Percentiles rank a stretch among this genome's conserved stretches.
phyloP scores from a whole-genome alignment of 257 asterid species.

The Pogostemon cablin region DNA sequence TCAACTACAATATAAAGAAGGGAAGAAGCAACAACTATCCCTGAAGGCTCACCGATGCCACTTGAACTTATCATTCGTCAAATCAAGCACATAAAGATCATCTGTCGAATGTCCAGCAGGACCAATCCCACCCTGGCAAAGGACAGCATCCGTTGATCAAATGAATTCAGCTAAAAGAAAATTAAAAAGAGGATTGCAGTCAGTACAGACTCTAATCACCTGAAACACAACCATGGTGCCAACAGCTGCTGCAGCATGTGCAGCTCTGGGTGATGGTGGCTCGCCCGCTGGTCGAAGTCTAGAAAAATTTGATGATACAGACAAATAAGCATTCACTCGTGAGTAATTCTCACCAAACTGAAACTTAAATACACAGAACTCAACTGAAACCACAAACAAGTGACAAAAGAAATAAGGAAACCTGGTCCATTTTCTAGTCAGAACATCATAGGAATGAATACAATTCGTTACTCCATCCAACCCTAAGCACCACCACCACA shows the following conservation, averaged over 20 bases:
- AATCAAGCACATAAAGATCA: constrained; percentile 89
- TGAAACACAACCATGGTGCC: constrained; percentile 99
- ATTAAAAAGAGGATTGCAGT: background rate
- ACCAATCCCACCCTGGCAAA: constrained; percentile 94
- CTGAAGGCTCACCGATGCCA: constrained; percentile 86
- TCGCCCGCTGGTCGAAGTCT: constrained; percentile 96
- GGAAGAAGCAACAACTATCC: constrained; percentile 22
- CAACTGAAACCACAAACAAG: constrained; percentile 17
- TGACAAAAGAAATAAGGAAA: constrained; percentile 21
- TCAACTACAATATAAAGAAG: background rate
- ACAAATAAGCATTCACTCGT: constrained; percentile 30
- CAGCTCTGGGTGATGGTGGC: constrained; percentile 99
- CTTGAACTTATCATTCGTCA: constrained; percentile 88
- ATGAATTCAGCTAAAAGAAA: background rate
- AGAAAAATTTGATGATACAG: constrained; percentile 29
- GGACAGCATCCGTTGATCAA: constrained; percentile 31
- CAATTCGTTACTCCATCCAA: constrained; percentile 94
- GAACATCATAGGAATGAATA: constrained; percentile 86
- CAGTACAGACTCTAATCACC: constrained; percentile 51
- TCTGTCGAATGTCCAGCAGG: constrained; percentile 99
- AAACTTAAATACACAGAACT: constrained; percentile 14
- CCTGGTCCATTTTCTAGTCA: constrained; percentile 98
- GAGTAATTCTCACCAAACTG: constrained; percentile 27
- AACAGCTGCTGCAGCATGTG: constrained; percentile 94
- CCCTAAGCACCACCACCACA: constrained; percentile 51